Percentiles rank a stretch among this genome's conserved stretches.
Evolutionary conservation across 352 stramenopile genomes (phyloP).

Genomic region (Phytopythium oedochilum): DNA sequence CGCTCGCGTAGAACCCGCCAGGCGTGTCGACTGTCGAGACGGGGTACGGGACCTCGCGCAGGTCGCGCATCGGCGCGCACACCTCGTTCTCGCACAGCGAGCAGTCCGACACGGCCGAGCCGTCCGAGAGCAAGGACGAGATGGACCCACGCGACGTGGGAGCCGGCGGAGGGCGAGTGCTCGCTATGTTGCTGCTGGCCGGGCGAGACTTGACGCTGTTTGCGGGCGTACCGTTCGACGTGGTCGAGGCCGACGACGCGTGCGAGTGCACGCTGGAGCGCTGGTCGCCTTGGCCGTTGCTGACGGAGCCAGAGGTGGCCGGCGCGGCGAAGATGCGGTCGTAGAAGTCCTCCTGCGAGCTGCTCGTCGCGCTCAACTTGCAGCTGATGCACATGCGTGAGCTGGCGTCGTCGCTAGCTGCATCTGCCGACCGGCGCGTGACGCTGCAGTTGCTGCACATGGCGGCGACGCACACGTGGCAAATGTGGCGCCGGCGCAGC

Average conservation of each 20-base stretch:
- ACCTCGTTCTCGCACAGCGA: constrained; percentile 54
- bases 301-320: constrained; percentile 26
- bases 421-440: constrained; percentile 46
- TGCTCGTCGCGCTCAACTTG: constrained; percentile 69
- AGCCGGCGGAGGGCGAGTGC: background rate
- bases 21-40: constrained; percentile 12
- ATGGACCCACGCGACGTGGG: background rate
- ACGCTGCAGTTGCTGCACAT: constrained; percentile 81
- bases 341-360: constrained; percentile 74
- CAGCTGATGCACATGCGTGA: constrained; percentile 80
- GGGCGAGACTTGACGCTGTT: background rate
- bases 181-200: background rate
- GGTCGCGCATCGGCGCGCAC: constrained; percentile 47
- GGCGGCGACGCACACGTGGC: constrained; percentile 57
- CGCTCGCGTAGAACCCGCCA: constrained; percentile 33
- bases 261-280: constrained; percentile 36
- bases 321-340: constrained; percentile 61
- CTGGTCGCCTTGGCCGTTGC: constrained; percentile 22
- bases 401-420: constrained; percentile 36
- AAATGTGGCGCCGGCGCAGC: constrained; percentile 70
- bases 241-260: constrained; percentile 14
- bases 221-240: background rate
- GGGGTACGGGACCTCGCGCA: constrained; percentile 54
- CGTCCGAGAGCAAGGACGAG: constrained; percentile 1
- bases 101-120: constrained; percentile 25